phyloP scores from a whole-genome alignment of 345 rosid species.

The Populus euphratica region DNA sequence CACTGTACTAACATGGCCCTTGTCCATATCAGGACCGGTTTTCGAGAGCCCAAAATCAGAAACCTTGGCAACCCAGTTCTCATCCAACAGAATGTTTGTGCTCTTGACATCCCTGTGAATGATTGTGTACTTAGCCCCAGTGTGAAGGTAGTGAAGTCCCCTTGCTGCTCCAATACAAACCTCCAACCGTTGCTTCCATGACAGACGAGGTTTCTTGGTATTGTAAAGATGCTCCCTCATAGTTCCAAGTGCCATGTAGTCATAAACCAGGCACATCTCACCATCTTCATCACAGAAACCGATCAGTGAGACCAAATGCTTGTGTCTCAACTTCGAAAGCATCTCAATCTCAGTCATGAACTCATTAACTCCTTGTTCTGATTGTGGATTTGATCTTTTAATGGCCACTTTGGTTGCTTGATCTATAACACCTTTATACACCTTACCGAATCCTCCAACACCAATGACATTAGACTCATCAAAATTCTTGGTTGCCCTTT shows the following conservation, averaged over 20 bases:
- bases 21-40: constrained; percentile 73
- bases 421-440: constrained; percentile 69
- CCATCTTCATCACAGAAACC: constrained; percentile 80
- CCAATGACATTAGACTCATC: constrained; percentile 67
- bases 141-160: constrained; percentile 87
- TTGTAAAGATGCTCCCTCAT: constrained; percentile 67
- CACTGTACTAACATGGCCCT: constrained; percentile 77
- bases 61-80: constrained; percentile 80
- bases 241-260: constrained; percentile 86
- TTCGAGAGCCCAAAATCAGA: constrained; percentile 82
- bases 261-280: constrained; percentile 82
- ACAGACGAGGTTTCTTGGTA: constrained; percentile 43
- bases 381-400: constrained; percentile 69
- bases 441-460: constrained; percentile 92
- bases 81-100: constrained; percentile 79
- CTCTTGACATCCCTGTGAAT: constrained; percentile 94
- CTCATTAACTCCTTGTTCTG: constrained; percentile 80
- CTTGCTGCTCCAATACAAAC: constrained; percentile 75
- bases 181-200: constrained; percentile 76
- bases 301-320: constrained; percentile 79
- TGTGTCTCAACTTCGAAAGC: constrained; percentile 80
- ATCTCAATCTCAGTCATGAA: constrained; percentile 81
- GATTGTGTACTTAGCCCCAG: constrained; percentile 82
- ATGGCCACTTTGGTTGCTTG: constrained; percentile 54
- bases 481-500: constrained; percentile 56